Percentiles rank a stretch among this genome's conserved stretches.
These are phyloP conservation scores for Candida palmyrensis DNA, from an alignment of 805 yeast species.

Conservation along the genomic window DNA sequence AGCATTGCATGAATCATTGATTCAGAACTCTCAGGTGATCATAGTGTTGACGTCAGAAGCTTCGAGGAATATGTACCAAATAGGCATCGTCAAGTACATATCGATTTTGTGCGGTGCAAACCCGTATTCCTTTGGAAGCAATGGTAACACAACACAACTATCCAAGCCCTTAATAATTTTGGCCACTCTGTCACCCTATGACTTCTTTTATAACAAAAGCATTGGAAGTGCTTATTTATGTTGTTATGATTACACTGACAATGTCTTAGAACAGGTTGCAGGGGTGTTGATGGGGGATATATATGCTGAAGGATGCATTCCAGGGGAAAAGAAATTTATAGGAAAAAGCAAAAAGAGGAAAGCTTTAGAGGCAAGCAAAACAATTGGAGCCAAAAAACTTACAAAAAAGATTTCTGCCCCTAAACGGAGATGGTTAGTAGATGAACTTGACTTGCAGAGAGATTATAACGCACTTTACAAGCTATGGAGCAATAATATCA, in stretches of 20 bases:
- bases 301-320: constrained; percentile 49
- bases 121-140: constrained; percentile 22
- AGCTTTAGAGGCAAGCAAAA: not conserved
- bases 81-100: constrained; percentile 55
- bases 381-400: constrained; percentile 9
- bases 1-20: constrained; percentile 48
- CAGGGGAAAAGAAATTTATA: constrained; percentile 44
- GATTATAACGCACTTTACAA: constrained; percentile 46
- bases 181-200: constrained; percentile 62
- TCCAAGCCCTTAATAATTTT: constrained; percentile 50
- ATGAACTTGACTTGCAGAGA: constrained; percentile 44
- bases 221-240: constrained; percentile 56
- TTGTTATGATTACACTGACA: constrained; percentile 54
- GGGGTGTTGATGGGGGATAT: constrained; percentile 50
- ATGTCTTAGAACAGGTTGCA: constrained; percentile 45
- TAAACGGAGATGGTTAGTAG: constrained; percentile 51
- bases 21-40: constrained; percentile 48
- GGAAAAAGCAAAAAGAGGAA: constrained; percentile 21
- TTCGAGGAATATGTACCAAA: constrained; percentile 54
- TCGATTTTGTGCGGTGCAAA: constrained; percentile 48
- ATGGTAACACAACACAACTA: constrained; percentile 17
- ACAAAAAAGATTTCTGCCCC: constrained; percentile 16
- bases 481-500: constrained; percentile 37
- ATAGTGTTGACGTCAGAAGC: constrained; percentile 55
- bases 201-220: constrained; percentile 49